Evolutionary conservation across 2,329 filamentous ascomycete genomes (phyloP), one percentile per base, ranked within the genome.

Genomic region (Huntiella savannae): DNA sequence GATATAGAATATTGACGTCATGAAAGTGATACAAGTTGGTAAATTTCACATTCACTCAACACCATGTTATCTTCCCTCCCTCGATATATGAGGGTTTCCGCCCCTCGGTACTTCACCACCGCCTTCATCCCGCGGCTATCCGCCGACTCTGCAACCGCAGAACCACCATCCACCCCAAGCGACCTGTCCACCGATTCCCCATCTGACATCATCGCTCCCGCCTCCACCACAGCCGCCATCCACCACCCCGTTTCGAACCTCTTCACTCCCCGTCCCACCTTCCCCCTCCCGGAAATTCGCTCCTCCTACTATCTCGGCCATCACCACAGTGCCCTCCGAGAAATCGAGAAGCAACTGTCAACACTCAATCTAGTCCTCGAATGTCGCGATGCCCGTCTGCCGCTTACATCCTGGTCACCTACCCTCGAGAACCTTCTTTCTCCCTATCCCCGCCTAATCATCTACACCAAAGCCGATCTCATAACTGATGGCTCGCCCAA

Each of bases 251-350:
- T 52, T 10, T 47, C 48, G 4, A 49, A 49, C 43, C 37, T 60
- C 55, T 93, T 96, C 63, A 61, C 79, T 37, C 84, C 91, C 19
- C 83, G 88, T 54, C 60, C 67, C 53, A 63, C 66, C 45, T 96
- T 92, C 61, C 66, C 77, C 38, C 79, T 88, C 46, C 57, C 66
- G 38, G 81, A 78, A 45, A 79, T 96, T 51, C 79, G 82, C 35
- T 78, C 84, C 53, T 91, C 88, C 49, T 98, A 96, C 65, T 98
- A 84, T 65, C 72, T 96, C 40, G 91, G 91, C 51, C 91, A 98
- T 64, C 91, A 98, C 68, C 75, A 76, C 50, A 73, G 82, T 7
- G 91, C 83, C 12, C 69, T 94, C 32, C 68, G 72, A 41, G 80
- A 82, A 59, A 94, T 96, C 79, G 82, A 83, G 59, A 74, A 74